Evolutionary conservation across 345 rosid genomes (phyloP).

Genomic region (Camelina sativa): DNA sequence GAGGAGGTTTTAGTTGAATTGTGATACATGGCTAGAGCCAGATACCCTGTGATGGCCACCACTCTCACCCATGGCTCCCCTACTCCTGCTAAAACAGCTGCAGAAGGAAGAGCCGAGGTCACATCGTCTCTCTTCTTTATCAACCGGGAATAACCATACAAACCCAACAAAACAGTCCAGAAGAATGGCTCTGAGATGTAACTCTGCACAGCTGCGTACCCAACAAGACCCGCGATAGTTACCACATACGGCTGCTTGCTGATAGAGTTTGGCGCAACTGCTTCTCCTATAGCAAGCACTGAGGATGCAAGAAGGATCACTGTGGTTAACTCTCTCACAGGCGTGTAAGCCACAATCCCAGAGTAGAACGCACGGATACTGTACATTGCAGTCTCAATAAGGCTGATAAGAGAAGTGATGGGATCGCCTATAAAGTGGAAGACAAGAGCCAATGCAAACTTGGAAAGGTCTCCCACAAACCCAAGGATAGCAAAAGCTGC

Average conservation of each 20-base stretch:
- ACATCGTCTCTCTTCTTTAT: constrained; percentile 79
- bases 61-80: constrained; percentile 94
- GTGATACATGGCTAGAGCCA: constrained; percentile 68
- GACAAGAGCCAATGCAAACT: constrained; percentile 66
- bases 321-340: constrained; percentile 64
- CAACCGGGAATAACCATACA: constrained; percentile 64
- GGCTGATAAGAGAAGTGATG: constrained; percentile 58
- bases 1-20: constrained; percentile 54
- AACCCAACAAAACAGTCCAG: constrained; percentile 73
- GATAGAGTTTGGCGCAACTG: constrained; percentile 66
- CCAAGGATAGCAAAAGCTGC: constrained; percentile 47
- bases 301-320: constrained; percentile 72
- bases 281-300: constrained; percentile 81
- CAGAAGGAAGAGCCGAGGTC: constrained; percentile 74
- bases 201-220: constrained; percentile 75
- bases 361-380: constrained; percentile 72
- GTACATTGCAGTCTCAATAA: constrained; percentile 60
- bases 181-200: constrained; percentile 78
- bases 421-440: constrained; percentile 85
- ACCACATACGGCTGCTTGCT: constrained; percentile 67
- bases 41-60: constrained; percentile 55
- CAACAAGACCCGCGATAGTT: constrained; percentile 68
- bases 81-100: constrained; percentile 79
- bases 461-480: constrained; percentile 65
- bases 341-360: constrained; percentile 68